Conservation (phyloP, 164 flowering plant species). For the Berberis vulgaris region DNA sequence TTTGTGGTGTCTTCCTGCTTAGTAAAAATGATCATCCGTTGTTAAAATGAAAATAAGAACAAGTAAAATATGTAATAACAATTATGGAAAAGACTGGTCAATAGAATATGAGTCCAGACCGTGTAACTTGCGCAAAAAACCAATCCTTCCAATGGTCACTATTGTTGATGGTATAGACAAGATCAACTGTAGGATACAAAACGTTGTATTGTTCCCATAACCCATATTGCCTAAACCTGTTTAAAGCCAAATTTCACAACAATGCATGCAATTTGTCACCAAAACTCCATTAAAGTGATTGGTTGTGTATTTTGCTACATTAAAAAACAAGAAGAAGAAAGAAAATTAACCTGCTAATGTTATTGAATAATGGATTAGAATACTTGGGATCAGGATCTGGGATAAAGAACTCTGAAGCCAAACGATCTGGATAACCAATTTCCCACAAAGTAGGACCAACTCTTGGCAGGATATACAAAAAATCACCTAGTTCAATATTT, state of each 20-base stretch:
- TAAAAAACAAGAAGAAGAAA: background rate
- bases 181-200: conserved; percentile 48
- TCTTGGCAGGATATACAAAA: conserved; percentile 64
- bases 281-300: background rate
- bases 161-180: conserved; percentile 43
- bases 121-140: conserved; percentile 72
- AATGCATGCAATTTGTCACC: background rate
- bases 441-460: conserved; percentile 86
- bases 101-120: conserved; percentile 21
- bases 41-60: conserved; percentile 7
- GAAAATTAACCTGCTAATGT: conserved; percentile 45
- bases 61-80: background rate
- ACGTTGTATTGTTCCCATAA: conserved; percentile 76
- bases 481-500: conserved; percentile 38
- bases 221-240: conserved; percentile 77
- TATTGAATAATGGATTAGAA: conserved; percentile 45
- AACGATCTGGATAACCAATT: conserved; percentile 79
- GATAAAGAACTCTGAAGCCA: conserved; percentile 66
- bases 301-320: background rate
- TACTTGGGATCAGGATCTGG: conserved; percentile 70
- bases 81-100: background rate
- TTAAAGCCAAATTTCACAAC: background rate
- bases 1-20: conserved; percentile 7
- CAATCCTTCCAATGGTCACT: conserved; percentile 62
- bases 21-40: conserved; percentile 16